Percentiles rank a stretch among this genome's conserved stretches.
phyloP scores from a whole-genome alignment of 2,329 filamentous ascomycete genomes.

The Elsinoe batatas region DNA sequence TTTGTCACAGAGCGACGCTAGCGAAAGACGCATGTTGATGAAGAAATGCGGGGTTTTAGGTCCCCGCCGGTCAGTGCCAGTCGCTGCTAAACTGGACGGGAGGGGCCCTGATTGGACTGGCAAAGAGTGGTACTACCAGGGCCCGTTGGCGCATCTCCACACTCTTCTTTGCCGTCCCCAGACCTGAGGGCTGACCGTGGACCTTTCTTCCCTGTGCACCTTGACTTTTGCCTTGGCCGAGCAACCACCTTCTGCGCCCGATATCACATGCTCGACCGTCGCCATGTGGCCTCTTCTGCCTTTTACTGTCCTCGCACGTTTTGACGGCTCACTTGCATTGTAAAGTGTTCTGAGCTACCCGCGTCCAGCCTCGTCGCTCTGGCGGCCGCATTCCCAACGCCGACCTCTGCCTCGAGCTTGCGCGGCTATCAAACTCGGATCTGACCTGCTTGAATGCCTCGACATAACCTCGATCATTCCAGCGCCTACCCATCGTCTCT shows the following conservation, averaged over 20 bases:
- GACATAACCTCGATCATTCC: background rate
- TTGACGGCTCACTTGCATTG: background rate
- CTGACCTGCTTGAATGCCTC: constrained; percentile 3
- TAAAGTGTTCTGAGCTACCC: background rate
- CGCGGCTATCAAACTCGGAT: background rate
- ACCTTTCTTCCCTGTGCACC: background rate
- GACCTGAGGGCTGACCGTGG: background rate
- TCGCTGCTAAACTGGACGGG: background rate
- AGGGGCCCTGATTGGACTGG: background rate
- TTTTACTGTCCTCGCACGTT: background rate
- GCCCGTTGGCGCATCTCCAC: constrained; percentile 2
- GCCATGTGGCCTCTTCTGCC: background rate
- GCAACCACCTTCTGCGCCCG: background rate
- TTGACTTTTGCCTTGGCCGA: background rate
- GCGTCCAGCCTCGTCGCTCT: background rate
- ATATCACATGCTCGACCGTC: constrained; percentile 5
- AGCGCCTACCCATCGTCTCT: background rate
- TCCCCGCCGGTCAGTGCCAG: constrained; percentile 1
- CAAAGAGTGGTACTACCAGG: background rate
- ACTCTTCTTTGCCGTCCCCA: constrained; percentile 6
- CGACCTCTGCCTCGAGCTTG: background rate
- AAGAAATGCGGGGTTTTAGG: constrained; percentile 6
- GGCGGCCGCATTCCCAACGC: background rate
- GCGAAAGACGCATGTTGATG: background rate
- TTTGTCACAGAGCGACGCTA: constrained; percentile 3